Evolutionary conservation across 371 early-diverging fungal genomes (phyloP).

Genomic region (Mucor saturninus): DNA sequence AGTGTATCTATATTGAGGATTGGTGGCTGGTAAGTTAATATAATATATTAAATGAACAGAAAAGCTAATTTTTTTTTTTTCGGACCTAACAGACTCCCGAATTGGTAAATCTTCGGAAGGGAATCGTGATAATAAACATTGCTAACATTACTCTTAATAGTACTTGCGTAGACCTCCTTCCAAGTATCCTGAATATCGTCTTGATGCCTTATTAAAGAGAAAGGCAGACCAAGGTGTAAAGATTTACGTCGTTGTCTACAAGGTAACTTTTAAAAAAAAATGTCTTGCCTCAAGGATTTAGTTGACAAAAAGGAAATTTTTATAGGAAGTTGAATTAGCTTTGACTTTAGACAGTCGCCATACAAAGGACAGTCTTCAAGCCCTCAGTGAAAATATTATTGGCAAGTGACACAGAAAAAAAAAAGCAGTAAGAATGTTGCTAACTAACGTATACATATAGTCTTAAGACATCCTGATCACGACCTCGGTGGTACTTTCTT

Average conservation of each 20-base stretch:
- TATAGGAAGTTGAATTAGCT: slow-evolving; percentile 79
- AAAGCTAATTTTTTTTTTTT: slow-evolving; percentile 2
- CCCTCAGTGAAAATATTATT: slow-evolving; percentile 79
- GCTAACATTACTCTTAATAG: slow-evolving; percentile 23
- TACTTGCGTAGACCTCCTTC: slow-evolving; percentile 83
- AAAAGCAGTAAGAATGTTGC: neutral
- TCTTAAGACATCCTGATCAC: slow-evolving; percentile 89
- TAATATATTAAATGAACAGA: neutral
- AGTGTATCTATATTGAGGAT: slow-evolving; percentile 85
- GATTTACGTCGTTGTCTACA: slow-evolving; percentile 90
- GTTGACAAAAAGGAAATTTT: slow-evolving; percentile 12
- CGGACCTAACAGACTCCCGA: slow-evolving; percentile 47
- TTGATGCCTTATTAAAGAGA: slow-evolving; percentile 82
- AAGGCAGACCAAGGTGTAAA: slow-evolving; percentile 90
- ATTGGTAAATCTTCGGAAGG: slow-evolving; percentile 36
- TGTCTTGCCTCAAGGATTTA: neutral
- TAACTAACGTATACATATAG: slow-evolving; percentile 30
- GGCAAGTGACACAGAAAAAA: slow-evolving; percentile 43
- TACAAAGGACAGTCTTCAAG: slow-evolving; percentile 77
- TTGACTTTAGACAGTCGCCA: slow-evolving; percentile 82
- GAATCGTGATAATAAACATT: neutral
- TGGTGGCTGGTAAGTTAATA: slow-evolving; percentile 84
- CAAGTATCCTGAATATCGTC: slow-evolving; percentile 76
- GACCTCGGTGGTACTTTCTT: slow-evolving; percentile 73
- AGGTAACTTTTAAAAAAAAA: slow-evolving; percentile 42